phyloP scores from a whole-genome alignment of 306 rosid genomes.

The Acacia confusa region DNA sequence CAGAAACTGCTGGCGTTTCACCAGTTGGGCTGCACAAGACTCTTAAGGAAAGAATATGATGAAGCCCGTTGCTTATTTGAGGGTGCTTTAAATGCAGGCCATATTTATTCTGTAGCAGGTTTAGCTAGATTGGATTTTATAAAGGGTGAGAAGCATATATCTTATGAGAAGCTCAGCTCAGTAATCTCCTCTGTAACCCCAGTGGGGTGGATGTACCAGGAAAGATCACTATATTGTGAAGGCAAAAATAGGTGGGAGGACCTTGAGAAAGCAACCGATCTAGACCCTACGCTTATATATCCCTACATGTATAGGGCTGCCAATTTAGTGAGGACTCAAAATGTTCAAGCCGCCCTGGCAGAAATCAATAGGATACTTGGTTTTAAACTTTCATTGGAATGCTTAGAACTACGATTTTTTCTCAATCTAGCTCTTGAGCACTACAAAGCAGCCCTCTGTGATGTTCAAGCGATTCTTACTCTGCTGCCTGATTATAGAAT shows the following conservation, averaged over 20 bases:
- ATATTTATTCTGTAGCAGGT: slow-evolving; percentile 76
- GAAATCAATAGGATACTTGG: slow-evolving; percentile 84
- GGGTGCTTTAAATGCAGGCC: slow-evolving; percentile 76
- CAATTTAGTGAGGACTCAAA: slow-evolving; percentile 61
- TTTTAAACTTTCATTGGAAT: slow-evolving; percentile 87
- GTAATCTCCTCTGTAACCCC: slow-evolving; percentile 54
- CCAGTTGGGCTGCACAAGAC: slow-evolving; percentile 73
- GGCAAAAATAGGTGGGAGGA: slow-evolving; percentile 66
- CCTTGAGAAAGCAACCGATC: slow-evolving; percentile 83
- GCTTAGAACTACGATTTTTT: slow-evolving; percentile 88
- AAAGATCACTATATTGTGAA: slow-evolving; percentile 81
- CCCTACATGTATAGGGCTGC: slow-evolving; percentile 91
- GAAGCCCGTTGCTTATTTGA: slow-evolving; percentile 69
- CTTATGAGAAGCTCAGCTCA: slow-evolving; percentile 74
- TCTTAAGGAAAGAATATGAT: slow-evolving; percentile 74
- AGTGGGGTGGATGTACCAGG: slow-evolving; percentile 91
- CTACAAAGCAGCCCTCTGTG: slow-evolving; percentile 81
- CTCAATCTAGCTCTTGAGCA: slow-evolving; percentile 76
- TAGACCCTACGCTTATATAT: slow-evolving; percentile 87
- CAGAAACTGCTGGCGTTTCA: slow-evolving; percentile 73
- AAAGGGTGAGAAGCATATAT: slow-evolving; percentile 61
- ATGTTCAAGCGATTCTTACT: slow-evolving; percentile 88
- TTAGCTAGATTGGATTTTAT: slow-evolving; percentile 67
- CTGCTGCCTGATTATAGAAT: slow-evolving; percentile 72
- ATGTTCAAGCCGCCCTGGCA: slow-evolving; percentile 66